Base-by-base conservation (phyloP, 2,329 filamentous ascomycete species). In the Talaromyces rugulosus region DNA sequence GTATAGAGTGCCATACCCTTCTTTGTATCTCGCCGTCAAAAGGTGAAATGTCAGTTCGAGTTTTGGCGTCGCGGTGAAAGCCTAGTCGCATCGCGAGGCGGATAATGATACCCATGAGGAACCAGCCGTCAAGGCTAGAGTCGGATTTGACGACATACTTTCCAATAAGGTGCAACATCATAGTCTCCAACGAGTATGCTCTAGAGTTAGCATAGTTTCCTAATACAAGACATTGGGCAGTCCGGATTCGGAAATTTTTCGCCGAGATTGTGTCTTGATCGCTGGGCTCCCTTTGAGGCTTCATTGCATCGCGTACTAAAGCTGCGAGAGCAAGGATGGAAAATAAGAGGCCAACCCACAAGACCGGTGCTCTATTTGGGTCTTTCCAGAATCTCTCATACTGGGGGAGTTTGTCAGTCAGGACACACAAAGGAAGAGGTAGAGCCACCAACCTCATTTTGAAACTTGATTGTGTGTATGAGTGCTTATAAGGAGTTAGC, bases 31-130 rank as follows among this genome's bases (percentile, higher is more conserved):
- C 83, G 16, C 79, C 83, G 64, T 83, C 77, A 64, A 83, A 85
- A 1, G 80, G 76, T 2, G 79, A 75, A 60, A 85, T 79, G 56
- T 75, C 76, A 3, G 78, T 69, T 64, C 81, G 82, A 27, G 79
- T 78, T 2, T 70, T 78, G 14, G 82, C 75, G 67, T 85, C 83
- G 56, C 83, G 77, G 69, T 85, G 83, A 63, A 84, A 80, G 11
- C 83, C 83, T 78, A 85, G 83, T 31, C 82, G 76, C 78, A 84
- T 84, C 2, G 83, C 83, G 12, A 85, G 70, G 4, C 83, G 77
- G 12, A 83, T 80, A 40, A 83, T 80, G 61, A 85, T 76, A 31
- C 81, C 78, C 9, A 80, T 80, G 60, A 84, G 75, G 28, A 84
- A 73, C 63, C 84, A 74, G 14, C 84, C 79, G 18, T 81, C 81